Base-by-base conservation (phyloP, 257 asterid species). In the Datura wrightii region DNA sequence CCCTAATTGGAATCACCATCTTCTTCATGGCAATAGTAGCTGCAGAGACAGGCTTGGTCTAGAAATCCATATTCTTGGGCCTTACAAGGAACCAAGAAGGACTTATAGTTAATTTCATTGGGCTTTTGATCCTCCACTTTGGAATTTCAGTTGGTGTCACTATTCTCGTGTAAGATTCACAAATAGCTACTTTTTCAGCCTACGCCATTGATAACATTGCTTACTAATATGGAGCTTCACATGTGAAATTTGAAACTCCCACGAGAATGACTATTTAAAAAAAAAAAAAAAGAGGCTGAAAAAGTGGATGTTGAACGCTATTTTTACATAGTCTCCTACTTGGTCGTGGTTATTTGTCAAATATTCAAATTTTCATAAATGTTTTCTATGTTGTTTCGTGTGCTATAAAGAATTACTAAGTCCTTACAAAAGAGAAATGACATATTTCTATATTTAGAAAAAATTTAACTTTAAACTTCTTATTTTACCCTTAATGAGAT, bases 21-120 rank as follows among this genome's bases (percentile, higher is more conserved):
- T 65, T 65, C 39, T 65, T 65, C 42, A 11, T 65, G n/a, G 71
- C 71, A 65, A 65, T 65, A 34, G 71, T 65, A 65, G 71, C 71
- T 13, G 9, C 71, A 36, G 53, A 70, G 79, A 70, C 79, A 9
- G 98, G 98, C 7, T 80, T 94, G 85, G 82, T 87, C 5, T 93
- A 92, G 87, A 90, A 83, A 58, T 91, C 91, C 86, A 31, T 83
- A 10, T 86, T 87, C 85, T 46, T 81, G 19, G 56, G 84, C 10
- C 85, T 92, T 37, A 48, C 10, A 6, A 78, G 74, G 7, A 52
- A 36, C 46, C 91, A 55, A 85, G 97, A 93, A 85, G 92, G 93
- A 5, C 86, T 88, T 1, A n/a, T 94, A 0, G 52, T 92, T 31
- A 92, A 94, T 87, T 92, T 94, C 86, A 90, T 84, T 0, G 97